Evolutionary conservation across 345 rosid genomes (phyloP).

Genomic region (Citrus inodora): DNA sequence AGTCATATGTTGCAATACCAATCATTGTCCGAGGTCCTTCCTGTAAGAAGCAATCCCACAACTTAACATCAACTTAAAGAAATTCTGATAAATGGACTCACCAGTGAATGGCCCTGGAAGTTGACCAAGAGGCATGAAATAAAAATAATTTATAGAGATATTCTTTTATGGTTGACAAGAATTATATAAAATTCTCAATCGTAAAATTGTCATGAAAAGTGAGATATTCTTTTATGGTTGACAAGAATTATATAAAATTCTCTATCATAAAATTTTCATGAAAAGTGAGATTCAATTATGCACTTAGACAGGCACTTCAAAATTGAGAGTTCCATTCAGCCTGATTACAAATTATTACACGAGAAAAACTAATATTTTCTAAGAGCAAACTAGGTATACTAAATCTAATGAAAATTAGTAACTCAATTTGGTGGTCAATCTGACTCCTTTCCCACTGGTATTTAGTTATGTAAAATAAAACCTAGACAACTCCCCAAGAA

Average conservation of each 20-base stretch:
- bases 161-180: not conserved
- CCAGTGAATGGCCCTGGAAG: not conserved
- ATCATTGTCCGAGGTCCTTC: slow-evolving; percentile 96
- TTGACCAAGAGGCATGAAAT: not conserved
- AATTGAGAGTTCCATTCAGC: not conserved
- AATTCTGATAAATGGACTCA: not conserved
- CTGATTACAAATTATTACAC: not conserved
- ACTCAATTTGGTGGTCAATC: not conserved
- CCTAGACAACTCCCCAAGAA: not conserved
- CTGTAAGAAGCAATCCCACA: slow-evolving; percentile 37
- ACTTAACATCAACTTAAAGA: not conserved
- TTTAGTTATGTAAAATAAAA: not conserved
- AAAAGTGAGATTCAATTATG: not conserved
- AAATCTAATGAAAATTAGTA: not conserved
- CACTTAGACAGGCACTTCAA: not conserved
- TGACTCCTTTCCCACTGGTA: not conserved
- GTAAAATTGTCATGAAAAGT: not conserved
- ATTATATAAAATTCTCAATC: not conserved
- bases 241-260: not conserved
- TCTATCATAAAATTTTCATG: not conserved
- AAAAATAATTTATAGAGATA: not conserved
- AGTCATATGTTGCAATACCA: slow-evolving; percentile 95
- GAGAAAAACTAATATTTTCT: not conserved
- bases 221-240: not conserved
- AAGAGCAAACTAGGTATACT: not conserved